Evolutionary conservation across 371 early-diverging fungal genomes (phyloP).

Genomic region (Mortierella sp.): DNA sequence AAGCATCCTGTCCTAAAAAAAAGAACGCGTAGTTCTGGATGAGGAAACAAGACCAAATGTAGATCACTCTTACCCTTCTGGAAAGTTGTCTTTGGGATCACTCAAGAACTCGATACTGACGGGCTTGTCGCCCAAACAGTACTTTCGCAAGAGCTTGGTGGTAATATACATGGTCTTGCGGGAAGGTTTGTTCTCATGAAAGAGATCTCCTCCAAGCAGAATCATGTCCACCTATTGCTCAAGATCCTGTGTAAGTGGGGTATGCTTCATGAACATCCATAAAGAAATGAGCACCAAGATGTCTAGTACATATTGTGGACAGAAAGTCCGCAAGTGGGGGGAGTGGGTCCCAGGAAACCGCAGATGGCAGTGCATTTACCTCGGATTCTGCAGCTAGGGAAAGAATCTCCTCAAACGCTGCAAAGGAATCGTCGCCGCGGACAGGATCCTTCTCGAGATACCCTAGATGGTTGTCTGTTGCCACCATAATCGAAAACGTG

Average conservation of each 20-base stretch:
- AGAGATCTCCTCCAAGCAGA: slow-evolving; percentile 98
- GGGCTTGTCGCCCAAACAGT: slow-evolving; percentile 86
- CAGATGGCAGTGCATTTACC: slow-evolving; percentile 49
- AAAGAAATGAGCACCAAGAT: neutral
- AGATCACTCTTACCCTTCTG: slow-evolving; percentile 62
- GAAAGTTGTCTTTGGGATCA: slow-evolving; percentile 81
- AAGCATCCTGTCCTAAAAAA: no score
- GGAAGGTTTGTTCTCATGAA: slow-evolving; percentile 98
- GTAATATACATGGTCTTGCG: slow-evolving; percentile 81
- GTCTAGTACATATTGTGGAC: no score
- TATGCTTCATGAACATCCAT: neutral
- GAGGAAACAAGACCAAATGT: neutral
- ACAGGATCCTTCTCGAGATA: slow-evolving; percentile 96
- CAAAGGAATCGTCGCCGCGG: slow-evolving; percentile 92
- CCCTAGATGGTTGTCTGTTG: slow-evolving; percentile 99
- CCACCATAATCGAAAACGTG: slow-evolving; percentile 76
- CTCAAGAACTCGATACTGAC: slow-evolving; percentile 81
- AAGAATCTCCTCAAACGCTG: slow-evolving; percentile 95
- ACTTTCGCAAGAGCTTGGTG: slow-evolving; percentile 80
- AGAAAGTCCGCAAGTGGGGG: no score
- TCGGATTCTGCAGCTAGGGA: slow-evolving; percentile 74
- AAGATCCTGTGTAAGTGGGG: neutral
- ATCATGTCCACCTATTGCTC: slow-evolving; percentile 87
- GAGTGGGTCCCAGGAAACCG: no score
- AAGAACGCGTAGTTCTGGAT: no score